These are phyloP conservation scores for Isoetes engelmannii DNA, from an alignment of 83 land plant genomes.

Conservation along the genomic window DNA sequence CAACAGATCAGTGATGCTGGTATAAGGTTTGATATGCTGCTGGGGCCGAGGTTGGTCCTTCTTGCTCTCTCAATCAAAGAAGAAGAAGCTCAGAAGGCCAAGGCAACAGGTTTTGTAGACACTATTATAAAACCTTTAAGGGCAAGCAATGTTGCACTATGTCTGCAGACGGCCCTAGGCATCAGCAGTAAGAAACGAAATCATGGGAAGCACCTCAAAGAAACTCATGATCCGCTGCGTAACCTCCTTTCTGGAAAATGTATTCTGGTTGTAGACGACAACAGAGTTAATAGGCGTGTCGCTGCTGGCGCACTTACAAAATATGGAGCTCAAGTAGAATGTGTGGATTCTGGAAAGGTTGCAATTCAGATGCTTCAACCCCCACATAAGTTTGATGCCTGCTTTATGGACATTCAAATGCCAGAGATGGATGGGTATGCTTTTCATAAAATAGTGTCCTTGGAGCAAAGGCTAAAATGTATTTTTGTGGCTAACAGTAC, in stretches of 20 bases:
- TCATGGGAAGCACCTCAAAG: conserved; percentile 6
- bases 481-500: neutral
- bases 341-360: conserved; percentile 37
- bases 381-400: conserved; percentile 46
- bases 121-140: conserved; percentile 66
- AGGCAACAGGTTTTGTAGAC: conserved; percentile 44
- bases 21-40: neutral
- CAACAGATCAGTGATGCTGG: conserved; percentile 11
- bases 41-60: conserved; percentile 48
- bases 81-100: conserved; percentile 20
- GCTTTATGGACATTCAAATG: conserved; percentile 60
- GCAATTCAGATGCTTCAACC: conserved; percentile 33
- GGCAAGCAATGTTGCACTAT: conserved; percentile 54
- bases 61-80: conserved; percentile 41
- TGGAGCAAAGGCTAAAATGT: neutral
- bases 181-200: conserved; percentile 28
- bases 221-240: conserved; percentile 16
- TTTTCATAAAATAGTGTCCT: neutral
- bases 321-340: conserved; percentile 41
- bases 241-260: conserved; percentile 33
- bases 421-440: conserved; percentile 55
- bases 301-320: conserved; percentile 42
- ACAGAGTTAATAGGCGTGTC: conserved; percentile 35
- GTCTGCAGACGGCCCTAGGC: conserved; percentile 54
- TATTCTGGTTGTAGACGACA: conserved; percentile 47